Evolutionary conservation across 495 filamentous ascomycete genomes (phyloP), one percentile per base, ranked within the genome.

Genomic region (Margaritispora aquatica): DNA sequence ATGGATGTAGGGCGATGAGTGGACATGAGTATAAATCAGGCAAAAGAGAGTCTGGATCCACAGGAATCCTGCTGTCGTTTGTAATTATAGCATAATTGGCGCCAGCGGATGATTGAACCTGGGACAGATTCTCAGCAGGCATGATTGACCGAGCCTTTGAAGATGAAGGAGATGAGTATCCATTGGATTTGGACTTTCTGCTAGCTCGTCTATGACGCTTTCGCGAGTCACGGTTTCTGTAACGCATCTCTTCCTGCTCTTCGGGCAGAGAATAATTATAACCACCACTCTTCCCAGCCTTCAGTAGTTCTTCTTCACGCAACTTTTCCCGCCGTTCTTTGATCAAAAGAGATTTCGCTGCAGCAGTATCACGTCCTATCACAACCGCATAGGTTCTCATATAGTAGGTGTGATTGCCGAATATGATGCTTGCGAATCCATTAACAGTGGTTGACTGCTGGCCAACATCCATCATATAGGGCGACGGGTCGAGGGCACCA

Each of bases 1-100:
- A n/a, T n/a, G 88, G 89, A 63, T 94, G 90, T 38, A 96, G 92
- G 2, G 86, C 85, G 59, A 96, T 83, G 15, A 91, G 82, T 1
- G 89, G 88, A 59, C 86, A 87, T 21, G 87, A 77, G 57, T 86
- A 71, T 2, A 82, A 83, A 5, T 78, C 79, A 1, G 83, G 80
- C n/a, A 74, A 73, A 51, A 82, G 73, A 20, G 74, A 70, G 24
- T 65, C 74, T 51, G 80, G 68, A 63, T 83, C 76, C 29, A 83
- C 77, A 5, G 77, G 74, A 23, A 71, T 74, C 1, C 79, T 75
- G 19, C 74, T 74, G 15, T 73, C 77, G 0, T 73, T 77, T 48
- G 78, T 76, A 5, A 75, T 77, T n/a, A 77, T 74, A 44, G 78
- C 76, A 61, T 78, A 74, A 54, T 77, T 70, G 59, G 11, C 5